Evolutionary conservation across 495 filamentous ascomycete species (phyloP).

Genomic region (Aspergillus heteromorphus): DNA sequence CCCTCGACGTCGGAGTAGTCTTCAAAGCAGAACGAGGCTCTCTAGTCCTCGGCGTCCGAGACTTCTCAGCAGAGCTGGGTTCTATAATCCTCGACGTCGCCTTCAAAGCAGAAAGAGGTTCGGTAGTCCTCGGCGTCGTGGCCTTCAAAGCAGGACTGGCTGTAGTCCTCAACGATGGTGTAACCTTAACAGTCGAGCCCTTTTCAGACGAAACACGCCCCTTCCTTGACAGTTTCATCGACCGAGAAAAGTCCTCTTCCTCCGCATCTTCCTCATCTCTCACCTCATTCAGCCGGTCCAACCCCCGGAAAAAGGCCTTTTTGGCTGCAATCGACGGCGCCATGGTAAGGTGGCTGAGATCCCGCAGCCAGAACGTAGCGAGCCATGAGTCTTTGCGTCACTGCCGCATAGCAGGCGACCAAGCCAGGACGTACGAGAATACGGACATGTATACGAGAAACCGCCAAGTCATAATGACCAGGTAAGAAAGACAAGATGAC

Average conservation of each 20-base stretch:
- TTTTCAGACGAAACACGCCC: neutral
- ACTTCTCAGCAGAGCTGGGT: neutral
- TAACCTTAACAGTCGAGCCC: no score
- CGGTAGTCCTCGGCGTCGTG: neutral
- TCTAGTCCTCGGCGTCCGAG: neutral
- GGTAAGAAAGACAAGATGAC: neutral
- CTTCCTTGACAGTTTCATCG: neutral
- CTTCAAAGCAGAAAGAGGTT: neutral
- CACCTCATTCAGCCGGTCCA: conserved; percentile 41
- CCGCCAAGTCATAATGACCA: neutral
- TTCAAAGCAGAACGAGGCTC: neutral
- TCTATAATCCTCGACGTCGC: neutral
- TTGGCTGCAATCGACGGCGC: conserved; percentile 24
- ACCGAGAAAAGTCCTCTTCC: conserved; percentile 6
- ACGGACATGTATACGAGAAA: neutral
- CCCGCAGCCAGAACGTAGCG: conserved; percentile 4
- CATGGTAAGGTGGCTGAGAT: conserved; percentile 21
- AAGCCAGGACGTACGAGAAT: neutral
- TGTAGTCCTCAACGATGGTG: neutral
- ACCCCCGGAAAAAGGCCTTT: conserved; percentile 39
- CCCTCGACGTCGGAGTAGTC: neutral
- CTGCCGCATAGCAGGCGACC: conserved; percentile 9
- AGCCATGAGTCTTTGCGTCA: conserved; percentile 12
- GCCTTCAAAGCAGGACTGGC: neutral
- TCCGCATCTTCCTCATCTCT: conserved; percentile 28